Evolutionary conservation across 768 basidiomycete species (phyloP).

Genomic region (Collybia sordida): DNA sequence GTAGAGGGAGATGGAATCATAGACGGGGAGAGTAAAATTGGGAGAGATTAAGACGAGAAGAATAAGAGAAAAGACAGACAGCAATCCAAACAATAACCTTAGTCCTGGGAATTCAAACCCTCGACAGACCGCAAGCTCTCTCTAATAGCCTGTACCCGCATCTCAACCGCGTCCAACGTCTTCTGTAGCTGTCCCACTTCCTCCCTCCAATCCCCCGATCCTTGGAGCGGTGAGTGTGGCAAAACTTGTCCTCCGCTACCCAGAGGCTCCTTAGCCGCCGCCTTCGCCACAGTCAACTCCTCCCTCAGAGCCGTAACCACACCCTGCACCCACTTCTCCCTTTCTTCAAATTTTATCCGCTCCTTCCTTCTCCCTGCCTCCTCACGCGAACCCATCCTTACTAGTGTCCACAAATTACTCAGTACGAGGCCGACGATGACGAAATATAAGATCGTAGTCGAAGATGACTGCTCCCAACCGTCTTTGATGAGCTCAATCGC

Average conservation of each 20-base stretch:
- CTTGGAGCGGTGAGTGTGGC: slow-evolving; percentile 6
- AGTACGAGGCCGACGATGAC: slow-evolving; percentile 72
- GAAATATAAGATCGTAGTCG: slow-evolving; percentile 70
- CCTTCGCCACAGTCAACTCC: slow-evolving; percentile 55
- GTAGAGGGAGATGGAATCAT: neutral
- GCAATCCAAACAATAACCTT: neutral
- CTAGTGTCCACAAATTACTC: slow-evolving; percentile 72
- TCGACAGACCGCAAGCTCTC: slow-evolving; percentile 29
- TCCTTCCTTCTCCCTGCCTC: slow-evolving; percentile 47
- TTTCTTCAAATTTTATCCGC: slow-evolving; percentile 59
- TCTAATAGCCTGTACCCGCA: slow-evolving; percentile 48
- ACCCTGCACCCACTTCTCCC: slow-evolving; percentile 74
- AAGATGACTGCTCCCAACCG: slow-evolving; percentile 75
- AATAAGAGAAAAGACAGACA: neutral
- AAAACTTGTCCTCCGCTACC: slow-evolving; percentile 6
- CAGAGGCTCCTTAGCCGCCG: slow-evolving; percentile 8
- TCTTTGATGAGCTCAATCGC: slow-evolving; percentile 78
- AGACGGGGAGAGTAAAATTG: neutral
- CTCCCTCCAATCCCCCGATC: slow-evolving; percentile 29
- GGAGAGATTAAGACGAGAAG: too few species aligned
- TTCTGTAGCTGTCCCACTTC: slow-evolving; percentile 49
- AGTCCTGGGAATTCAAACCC: slow-evolving; percentile 10
- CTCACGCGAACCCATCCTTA: slow-evolving; percentile 39
- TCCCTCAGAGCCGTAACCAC: slow-evolving; percentile 74
- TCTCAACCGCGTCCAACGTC: slow-evolving; percentile 59